phyloP scores from a whole-genome alignment of 176 grass and related monocot genomes.

The Oryza meridionalis region DNA sequence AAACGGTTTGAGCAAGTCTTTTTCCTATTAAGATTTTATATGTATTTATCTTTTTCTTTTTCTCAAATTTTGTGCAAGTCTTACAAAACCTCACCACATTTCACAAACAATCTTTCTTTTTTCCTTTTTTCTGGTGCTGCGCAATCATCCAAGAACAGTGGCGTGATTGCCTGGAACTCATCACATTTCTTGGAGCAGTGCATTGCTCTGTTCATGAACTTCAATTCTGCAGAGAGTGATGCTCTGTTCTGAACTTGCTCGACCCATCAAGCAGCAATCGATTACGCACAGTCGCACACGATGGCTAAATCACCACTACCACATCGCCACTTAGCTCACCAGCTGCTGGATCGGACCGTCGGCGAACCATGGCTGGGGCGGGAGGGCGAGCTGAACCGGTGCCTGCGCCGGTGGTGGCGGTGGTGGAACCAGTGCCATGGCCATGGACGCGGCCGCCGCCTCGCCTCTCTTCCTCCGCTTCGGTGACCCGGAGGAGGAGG shows the following conservation, averaged over 20 bases:
- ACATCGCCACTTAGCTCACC: slow-evolving; percentile 42
- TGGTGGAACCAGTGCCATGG: slow-evolving; percentile 40
- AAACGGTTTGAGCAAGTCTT: slow-evolving; percentile 25
- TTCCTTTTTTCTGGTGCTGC: not conserved
- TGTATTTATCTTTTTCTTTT: too few relatives aligned
- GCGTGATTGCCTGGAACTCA: not conserved
- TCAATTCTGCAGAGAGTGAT: not conserved
- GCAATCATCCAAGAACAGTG: not conserved
- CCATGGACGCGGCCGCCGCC: slow-evolving; percentile 53
- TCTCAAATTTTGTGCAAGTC: not conserved
- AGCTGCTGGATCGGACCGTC: slow-evolving; percentile 50
- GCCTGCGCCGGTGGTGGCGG: not conserved
- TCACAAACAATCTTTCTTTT: not conserved
- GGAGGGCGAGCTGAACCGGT: slow-evolving; percentile 47
- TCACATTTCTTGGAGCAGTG: not conserved
- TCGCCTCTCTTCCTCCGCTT: slow-evolving; percentile 70
- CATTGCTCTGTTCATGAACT: slow-evolving; percentile 13
- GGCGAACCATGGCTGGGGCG: slow-evolving; percentile 44
- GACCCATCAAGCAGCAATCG: not conserved
- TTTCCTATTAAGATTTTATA: too few relatives aligned
- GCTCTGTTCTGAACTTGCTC: slow-evolving; percentile 31
- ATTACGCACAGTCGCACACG: not conserved
- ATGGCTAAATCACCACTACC: not conserved
- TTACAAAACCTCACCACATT: not conserved
- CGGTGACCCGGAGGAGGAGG: slow-evolving; percentile 52